Evolutionary conservation across 1,284 basidiomycete species (phyloP), one percentile per base, ranked within the genome.

Genomic region (Ustilago crameri): DNA sequence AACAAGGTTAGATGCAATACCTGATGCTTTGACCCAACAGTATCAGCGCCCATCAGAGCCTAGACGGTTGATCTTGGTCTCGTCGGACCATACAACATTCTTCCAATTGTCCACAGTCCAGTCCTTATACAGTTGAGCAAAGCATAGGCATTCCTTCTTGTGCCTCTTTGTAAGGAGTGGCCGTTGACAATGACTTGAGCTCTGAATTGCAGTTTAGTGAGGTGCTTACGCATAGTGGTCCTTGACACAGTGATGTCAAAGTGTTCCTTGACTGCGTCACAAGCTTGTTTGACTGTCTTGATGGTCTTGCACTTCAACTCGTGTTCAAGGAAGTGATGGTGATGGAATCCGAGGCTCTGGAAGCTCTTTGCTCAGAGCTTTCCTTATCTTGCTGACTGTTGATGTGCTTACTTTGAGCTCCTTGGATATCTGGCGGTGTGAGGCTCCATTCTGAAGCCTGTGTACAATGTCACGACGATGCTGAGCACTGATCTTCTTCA

Each of bases 31-130:
- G 10, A 37, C 15, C 47, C 53, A 62, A 22, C 47, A 37, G 30
- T 22, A 23, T 14, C 22, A 15, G 32, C 27, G 37, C 15, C 45
- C 45, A 47, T 48, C 53, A 30, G 45, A 43, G 18, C 57, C 27
- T 24, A 51, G 40, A 57, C 54, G 20, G 52, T 49, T 10, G 53
- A 51, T 49, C n/a, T n/a, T n/a, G n/a, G n/a, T n/a, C n/a, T n/a
- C n/a, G n/a, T n/a, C n/a, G n/a, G n/a, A n/a, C n/a, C 61, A 64
- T 27, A 57, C 35, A n/a, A 57, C 43, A 17, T 20, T 32, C 9
- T 45, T 47, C 61, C 61, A 64, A 34, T 64, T 54, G 24, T 46
- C 46, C 2, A 46, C 37, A 38, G 60, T 63, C 60, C 48, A 63
- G 14, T 63, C 47, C 26, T 41, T 56, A 32, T 57, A 30, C 15